A percentile compares a stretch with the other conserved stretches of the same genome.
Conservation (phyloP, 805 yeast species). For the Saccharomycopsis malanga region DNA sequence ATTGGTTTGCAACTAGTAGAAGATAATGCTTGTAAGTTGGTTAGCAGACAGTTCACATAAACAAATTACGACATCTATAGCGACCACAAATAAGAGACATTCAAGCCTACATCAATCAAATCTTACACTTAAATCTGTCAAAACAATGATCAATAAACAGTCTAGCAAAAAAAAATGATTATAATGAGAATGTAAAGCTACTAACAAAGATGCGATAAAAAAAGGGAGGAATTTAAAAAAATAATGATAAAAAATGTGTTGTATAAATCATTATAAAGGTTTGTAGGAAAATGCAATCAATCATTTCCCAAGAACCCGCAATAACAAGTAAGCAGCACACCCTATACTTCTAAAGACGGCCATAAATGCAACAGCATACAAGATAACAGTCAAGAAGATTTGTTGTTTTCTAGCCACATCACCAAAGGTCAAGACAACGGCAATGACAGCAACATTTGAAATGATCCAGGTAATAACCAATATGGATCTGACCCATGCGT, state of each 20-base stretch:
- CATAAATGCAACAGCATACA: constrained; percentile 90
- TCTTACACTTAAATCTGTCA: too few species aligned
- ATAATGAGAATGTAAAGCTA: background rate
- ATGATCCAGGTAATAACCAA: constrained; percentile 88
- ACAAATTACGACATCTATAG: too few species aligned
- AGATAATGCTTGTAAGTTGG: too few species aligned
- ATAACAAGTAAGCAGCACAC: constrained; percentile 50
- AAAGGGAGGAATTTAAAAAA: background rate
- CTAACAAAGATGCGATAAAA: too few species aligned
- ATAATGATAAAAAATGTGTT: background rate
- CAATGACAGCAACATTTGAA: constrained; percentile 74
- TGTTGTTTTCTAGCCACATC: constrained; percentile 39
- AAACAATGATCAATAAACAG: background rate
- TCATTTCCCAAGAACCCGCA: constrained; percentile 9
- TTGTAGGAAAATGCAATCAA: background rate
- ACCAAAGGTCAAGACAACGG: constrained; percentile 51
- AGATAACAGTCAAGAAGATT: constrained; percentile 70
- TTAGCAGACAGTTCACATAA: too few species aligned
- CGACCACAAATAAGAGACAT: too few species aligned
- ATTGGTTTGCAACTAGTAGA: too few species aligned
- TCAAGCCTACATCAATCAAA: too few species aligned
- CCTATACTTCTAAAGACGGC: constrained; percentile 81
- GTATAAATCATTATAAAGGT: background rate
- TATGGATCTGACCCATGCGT: constrained; percentile 83
- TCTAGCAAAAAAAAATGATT: background rate